A percentile compares a stretch with the other conserved stretches of the same genome.
Evolutionary conservation across 345 rosid genomes (phyloP).

Genomic region (Toxicodendron radicans): DNA sequence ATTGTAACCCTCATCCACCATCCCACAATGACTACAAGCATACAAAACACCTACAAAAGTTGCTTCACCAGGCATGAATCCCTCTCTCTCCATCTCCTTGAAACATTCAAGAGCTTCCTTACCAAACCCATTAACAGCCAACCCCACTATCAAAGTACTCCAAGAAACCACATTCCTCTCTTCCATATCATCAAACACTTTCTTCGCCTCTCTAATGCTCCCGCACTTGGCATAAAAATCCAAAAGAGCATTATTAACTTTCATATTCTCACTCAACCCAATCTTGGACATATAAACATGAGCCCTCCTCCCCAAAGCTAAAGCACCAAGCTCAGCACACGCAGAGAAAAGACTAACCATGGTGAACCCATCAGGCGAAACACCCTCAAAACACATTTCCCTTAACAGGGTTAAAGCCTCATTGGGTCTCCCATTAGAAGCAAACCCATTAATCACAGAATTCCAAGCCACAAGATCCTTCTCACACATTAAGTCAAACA

Average conservation of each 20-base stretch:
- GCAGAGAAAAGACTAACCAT: slow-evolving; percentile 74
- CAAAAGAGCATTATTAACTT: slow-evolving; percentile 62
- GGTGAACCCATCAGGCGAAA: slow-evolving; percentile 79
- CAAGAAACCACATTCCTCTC: slow-evolving; percentile 71
- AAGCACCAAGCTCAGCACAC: slow-evolving; percentile 77
- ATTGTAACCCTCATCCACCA: slow-evolving; percentile 71
- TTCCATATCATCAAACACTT: slow-evolving; percentile 55
- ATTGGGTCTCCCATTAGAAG: slow-evolving; percentile 59
- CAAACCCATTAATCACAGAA: slow-evolving; percentile 82
- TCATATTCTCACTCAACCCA: slow-evolving; percentile 50
- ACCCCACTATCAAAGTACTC: slow-evolving; percentile 76
- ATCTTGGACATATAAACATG: slow-evolving; percentile 60
- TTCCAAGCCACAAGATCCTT: slow-evolving; percentile 92
- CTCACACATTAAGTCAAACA: slow-evolving; percentile 62
- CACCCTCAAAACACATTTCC: slow-evolving; percentile 52
- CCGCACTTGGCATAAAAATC: slow-evolving; percentile 84
- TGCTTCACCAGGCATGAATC: slow-evolving; percentile 54
- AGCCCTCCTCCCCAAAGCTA: slow-evolving; percentile 64
- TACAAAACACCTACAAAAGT: slow-evolving; percentile 81
- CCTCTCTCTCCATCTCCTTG: slow-evolving; percentile 49
- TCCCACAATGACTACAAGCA: slow-evolving; percentile 91
- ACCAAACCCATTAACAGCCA: slow-evolving; percentile 85
- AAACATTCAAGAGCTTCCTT: slow-evolving; percentile 67
- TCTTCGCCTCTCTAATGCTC: slow-evolving; percentile 48
- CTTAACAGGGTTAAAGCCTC: slow-evolving; percentile 60